Evolutionary conservation across 2,329 filamentous ascomycete genomes (phyloP).

Genomic region (Aureobasidium sp.): DNA sequence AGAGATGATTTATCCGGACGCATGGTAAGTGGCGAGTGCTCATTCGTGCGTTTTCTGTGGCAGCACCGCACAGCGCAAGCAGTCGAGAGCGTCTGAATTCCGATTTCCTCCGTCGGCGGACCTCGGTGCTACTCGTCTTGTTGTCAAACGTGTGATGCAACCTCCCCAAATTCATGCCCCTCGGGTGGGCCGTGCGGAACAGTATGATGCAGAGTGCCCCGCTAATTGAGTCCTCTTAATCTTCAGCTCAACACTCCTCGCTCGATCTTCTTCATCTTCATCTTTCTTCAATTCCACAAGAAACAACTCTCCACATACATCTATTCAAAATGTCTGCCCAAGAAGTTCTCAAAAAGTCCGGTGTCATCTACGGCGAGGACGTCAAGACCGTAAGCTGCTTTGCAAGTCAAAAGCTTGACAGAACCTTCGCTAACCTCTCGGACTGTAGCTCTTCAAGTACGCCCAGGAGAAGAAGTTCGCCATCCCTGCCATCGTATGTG

Average conservation of each 20-base stretch:
- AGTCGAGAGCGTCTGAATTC: not conserved
- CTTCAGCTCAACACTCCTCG: slow-evolving; percentile 12
- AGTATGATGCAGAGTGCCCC: slow-evolving; percentile 12
- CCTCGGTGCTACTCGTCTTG: slow-evolving; percentile 8
- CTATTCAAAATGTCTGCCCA: slow-evolving; percentile 14
- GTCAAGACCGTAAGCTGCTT: slow-evolving; percentile 17
- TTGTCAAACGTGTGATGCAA: slow-evolving; percentile 10
- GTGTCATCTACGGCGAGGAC: slow-evolving; percentile 32
- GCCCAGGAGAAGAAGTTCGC: slow-evolving; percentile 81
- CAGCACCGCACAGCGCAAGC: not conserved
- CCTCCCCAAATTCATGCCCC: not conserved
- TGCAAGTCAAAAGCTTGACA: not conserved
- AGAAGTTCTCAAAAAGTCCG: slow-evolving; percentile 23
- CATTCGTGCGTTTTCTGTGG: slow-evolving; percentile 9
- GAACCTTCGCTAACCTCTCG: slow-evolving; percentile 14
- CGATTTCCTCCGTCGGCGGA: slow-evolving; percentile 10
- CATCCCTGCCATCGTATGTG: slow-evolving; percentile 43
- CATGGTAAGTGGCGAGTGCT: slow-evolving; percentile 6
- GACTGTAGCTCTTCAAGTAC: slow-evolving; percentile 67
- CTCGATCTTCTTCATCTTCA: slow-evolving; percentile 8
- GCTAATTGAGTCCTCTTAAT: slow-evolving; percentile 11
- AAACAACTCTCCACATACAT: slow-evolving; percentile 4
- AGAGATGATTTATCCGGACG: not conserved
- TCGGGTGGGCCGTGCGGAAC: slow-evolving; percentile 4
- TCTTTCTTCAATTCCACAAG: slow-evolving; percentile 5